Evolutionary conservation across 768 basidiomycete species (phyloP), one percentile per base, ranked within the genome.

Genomic region (Suillus plorans): DNA sequence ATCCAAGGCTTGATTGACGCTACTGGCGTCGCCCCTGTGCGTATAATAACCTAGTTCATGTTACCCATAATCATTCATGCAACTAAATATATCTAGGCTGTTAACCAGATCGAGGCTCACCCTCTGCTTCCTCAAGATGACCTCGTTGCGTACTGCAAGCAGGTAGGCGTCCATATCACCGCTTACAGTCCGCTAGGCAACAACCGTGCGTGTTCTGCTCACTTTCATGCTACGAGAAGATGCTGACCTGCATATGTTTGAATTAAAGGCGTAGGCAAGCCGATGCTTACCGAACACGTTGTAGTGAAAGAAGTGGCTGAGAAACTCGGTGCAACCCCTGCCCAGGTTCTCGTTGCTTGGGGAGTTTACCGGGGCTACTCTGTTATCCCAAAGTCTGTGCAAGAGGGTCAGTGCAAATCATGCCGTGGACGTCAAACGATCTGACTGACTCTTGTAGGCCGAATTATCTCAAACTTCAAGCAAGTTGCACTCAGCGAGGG

Each of bases 311-410:
- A 83, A 62, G 81, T 94, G 56, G 92, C 92, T 25, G 75, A 85
- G 66, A 82, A 80, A 70, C 81, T 89, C 44, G 78, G 79, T 42
- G 89, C 86, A 5, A 89, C 89, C 1, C 79, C 91, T 3, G 94
- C 92, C 0, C 91, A 95, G 75, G 89, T 95, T 42, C 81, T 95
- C 62, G 78, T 97, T 66, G 91, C 92, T 1, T 96, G 92, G 92
- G 89, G 86, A 14, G 84, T 78, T 44, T 74, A 87, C 69, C 84
- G 92, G 49, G 94, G 92, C 16, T 89, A 87, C 75, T 88, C 87
- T 10, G 89, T 95, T 67, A 92, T 95, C 70, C 94, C 94, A 20
- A 95, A 95, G 83, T 88, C 86, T 63, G 90, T 93, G 34, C 81
- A 88, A 64, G 81, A 89, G 71, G 77, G 82, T 84, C 9, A 20